phyloP scores from a whole-genome alignment of 306 rosid genomes.

The Herpetospermum pedunculosum region DNA sequence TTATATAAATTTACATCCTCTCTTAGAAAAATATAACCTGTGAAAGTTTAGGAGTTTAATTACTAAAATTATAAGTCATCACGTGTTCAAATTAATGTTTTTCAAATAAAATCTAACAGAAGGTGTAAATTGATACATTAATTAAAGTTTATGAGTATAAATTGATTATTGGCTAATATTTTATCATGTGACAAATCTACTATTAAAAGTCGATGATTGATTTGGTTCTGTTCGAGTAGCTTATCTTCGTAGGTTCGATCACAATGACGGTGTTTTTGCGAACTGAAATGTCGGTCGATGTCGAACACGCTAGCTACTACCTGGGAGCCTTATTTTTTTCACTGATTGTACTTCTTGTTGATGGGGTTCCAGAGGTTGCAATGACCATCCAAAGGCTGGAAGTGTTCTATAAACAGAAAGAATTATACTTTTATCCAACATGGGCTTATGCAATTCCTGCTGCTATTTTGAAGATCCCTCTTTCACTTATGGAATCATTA shows the following conservation, averaged over 20 bases:
- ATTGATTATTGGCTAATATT: too few species aligned
- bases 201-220: too few species aligned
- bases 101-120: too few species aligned
- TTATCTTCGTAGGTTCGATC: slow-evolving; percentile 16
- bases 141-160: too few species aligned
- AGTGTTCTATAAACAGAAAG: slow-evolving; percentile 34
- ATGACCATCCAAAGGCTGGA: slow-evolving; percentile 31
- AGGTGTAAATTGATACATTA: too few species aligned
- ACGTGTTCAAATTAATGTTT: too few species aligned
- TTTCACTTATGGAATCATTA: slow-evolving; percentile 26
- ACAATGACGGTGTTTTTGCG: slow-evolving; percentile 41
- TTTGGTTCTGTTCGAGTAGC: too few species aligned
- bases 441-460: slow-evolving; percentile 48
- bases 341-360: slow-evolving; percentile 17
- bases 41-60: too few species aligned
- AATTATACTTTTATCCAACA: slow-evolving; percentile 30
- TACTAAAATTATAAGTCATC: too few species aligned
- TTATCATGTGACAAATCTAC: too few species aligned
- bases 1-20: too few species aligned
- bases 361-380: slow-evolving; percentile 33
- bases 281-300: slow-evolving; percentile 21
- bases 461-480: slow-evolving; percentile 28
- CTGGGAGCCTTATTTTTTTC: slow-evolving; percentile 34
- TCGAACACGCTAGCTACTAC: slow-evolving; percentile 22
- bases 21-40: too few species aligned